Evolutionary conservation across 208 protist genomes (phyloP).

Genomic region (Kentomonas sorsogonicus): DNA sequence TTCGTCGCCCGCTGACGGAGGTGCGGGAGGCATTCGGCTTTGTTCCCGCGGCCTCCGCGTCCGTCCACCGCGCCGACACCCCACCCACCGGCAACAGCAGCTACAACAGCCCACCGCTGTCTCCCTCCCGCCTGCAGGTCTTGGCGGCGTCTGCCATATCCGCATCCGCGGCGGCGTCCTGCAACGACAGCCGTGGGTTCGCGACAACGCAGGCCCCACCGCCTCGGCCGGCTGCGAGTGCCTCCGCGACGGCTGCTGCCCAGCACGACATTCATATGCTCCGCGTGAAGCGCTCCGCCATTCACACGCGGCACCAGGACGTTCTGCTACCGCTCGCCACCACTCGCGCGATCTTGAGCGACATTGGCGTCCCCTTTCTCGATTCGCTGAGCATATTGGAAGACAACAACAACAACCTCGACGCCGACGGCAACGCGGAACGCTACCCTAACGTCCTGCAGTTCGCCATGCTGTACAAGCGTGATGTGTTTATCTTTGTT

Average conservation of each 20-base stretch:
- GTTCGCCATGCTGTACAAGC: not conserved
- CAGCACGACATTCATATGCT: not conserved
- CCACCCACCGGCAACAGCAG: not conserved
- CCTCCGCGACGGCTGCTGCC: no score
- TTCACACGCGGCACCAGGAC: not conserved
- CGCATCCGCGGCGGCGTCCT: not conserved
- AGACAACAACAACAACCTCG: conserved; percentile 2
- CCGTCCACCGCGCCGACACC: not conserved
- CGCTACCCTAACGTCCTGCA: not conserved
- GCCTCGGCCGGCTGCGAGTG: no score
- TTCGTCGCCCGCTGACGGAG: no score
- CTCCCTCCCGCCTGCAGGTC: no score
- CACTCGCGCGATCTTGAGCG: no score
- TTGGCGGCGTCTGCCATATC: not conserved
- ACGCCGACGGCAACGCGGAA: conserved; percentile 13
- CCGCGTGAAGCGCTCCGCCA: not conserved
- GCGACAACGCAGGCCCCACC: no score
- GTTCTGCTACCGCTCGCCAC: not conserved
- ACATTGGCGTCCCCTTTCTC: no score
- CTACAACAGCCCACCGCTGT: no score
- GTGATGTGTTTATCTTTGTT: not conserved
- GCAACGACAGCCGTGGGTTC: not conserved
- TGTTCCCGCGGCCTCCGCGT: not conserved
- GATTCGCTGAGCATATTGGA: no score
- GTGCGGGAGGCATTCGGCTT: not conserved